Evolutionary conservation across 148 eudicot genomes (phyloP), one percentile per base, ranked within the genome.

Genomic region (Amaranthus palmeri): DNA sequence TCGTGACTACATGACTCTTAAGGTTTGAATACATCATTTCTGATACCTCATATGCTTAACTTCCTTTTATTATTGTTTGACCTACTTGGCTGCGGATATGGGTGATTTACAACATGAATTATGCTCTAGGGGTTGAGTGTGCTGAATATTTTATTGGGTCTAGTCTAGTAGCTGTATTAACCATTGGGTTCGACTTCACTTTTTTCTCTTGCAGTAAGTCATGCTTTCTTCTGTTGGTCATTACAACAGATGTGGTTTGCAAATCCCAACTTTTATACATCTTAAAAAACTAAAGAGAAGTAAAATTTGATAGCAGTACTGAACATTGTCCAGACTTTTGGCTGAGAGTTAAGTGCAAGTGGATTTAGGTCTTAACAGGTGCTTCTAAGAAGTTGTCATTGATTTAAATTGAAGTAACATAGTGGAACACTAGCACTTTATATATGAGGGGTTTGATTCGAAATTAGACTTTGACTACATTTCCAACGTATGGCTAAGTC

Each of bases 1-100:
- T 69, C 90, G 93, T 72, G 93, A 86, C 70, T 88, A 86, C 81
- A 89, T 89, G 93, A 85, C 91, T 50, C 88, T 89, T 70, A 89
- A 87, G 91, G 92, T 88, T 52, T 61, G 78, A 44, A 47, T 54
- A 42, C 36, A 25, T 71, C 57, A 74, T 48, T 49, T 70, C 18
- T 73, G 68, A 43, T 67, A 51, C 53, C 4, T 36, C 47, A 9
- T 15, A 62, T 69, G 13, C 54, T 72, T 58, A 54, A 55, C 68
- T 49, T 13, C 48, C 72, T 56, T 42, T 8, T 25, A 6, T 56
- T 42, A 46, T 51, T 4, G 7, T 41, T 50, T 14, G n/a, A 41
- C 36, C 36, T 25, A 25, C 36, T 25, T 17, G 67, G 25, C 64
- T 78, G 36, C 58, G 61, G 17, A 47, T 50, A 53, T 51, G 17